phyloP scores from a whole-genome alignment of 495 filamentous ascomycete species.

The Evernia prunastri region DNA sequence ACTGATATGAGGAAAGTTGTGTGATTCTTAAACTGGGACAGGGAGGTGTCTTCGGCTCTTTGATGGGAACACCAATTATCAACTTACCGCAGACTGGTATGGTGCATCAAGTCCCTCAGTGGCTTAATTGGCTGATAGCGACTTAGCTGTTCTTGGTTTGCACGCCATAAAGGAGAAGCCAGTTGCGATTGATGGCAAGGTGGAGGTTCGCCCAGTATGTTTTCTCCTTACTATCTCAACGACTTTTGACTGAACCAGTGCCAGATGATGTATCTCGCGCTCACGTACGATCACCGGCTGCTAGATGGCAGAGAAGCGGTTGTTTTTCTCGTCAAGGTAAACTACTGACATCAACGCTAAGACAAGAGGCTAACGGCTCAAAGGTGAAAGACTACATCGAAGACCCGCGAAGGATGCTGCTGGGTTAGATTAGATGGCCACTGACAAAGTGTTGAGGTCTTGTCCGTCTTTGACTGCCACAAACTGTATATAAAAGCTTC shows the following conservation, averaged over 20 bases:
- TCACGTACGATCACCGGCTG: slow-evolving; percentile 95
- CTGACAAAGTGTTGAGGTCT: background rate
- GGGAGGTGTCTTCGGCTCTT: slow-evolving; percentile 67
- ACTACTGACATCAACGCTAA: background rate
- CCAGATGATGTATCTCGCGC: slow-evolving; percentile 95
- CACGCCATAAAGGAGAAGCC: slow-evolving; percentile 96
- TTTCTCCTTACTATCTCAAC: background rate
- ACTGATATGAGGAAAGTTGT: background rate
- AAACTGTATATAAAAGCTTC: slow-evolving; percentile 15
- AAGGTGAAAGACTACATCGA: slow-evolving; percentile 94
- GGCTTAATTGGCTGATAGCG: slow-evolving; percentile 23
- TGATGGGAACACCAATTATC: slow-evolving; percentile 99
- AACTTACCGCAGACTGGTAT: slow-evolving; percentile 83
- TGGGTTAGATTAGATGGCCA: slow-evolving; percentile 39
- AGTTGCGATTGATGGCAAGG: slow-evolving; percentile 81
- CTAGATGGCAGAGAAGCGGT: slow-evolving; percentile 94
- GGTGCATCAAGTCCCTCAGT: slow-evolving; percentile 16
- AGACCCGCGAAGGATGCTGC: slow-evolving; percentile 87
- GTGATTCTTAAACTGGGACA: too few relatives aligned
- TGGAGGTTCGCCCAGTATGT: slow-evolving; percentile 79
- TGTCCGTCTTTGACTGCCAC: background rate
- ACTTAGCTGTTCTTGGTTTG: slow-evolving; percentile 78
- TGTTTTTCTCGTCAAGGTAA: slow-evolving; percentile 88
- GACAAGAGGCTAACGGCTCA: slow-evolving; percentile 21
- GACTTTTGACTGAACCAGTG: background rate